Evolutionary conservation across 73 alveolate species (phyloP).

Genomic region (Blepharisma stoltei): DNA sequence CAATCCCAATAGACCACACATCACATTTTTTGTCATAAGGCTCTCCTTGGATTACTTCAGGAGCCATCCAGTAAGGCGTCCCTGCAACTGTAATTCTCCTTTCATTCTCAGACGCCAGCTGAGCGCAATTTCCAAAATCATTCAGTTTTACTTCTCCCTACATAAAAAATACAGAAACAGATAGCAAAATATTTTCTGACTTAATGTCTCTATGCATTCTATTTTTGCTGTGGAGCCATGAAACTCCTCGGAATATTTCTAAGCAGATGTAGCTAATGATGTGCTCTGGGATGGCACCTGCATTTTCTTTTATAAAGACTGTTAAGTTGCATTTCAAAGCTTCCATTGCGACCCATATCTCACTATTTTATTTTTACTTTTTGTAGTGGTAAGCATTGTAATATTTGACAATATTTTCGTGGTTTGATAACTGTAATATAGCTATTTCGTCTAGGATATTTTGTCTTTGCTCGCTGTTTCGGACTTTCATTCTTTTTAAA

Average conservation of each 20-base stretch:
- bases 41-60: conserved; percentile 79
- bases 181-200: conserved; percentile 82
- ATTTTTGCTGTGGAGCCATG: conserved; percentile 54
- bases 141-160: conserved; percentile 73
- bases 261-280: conserved; percentile 34
- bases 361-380: no score
- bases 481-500: no score
- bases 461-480: no score
- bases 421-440: no score
- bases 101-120: conserved; percentile 47
- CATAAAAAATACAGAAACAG: conserved; percentile 30
- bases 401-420: no score
- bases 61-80: conserved; percentile 94
- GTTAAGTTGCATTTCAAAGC: no score
- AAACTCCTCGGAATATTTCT: conserved; percentile 40
- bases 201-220: conserved; percentile 91
- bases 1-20: not conserved
- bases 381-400: no score
- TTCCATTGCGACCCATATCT: no score
- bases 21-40: conserved; percentile 37
- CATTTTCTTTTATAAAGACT: no score
- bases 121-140: conserved; percentile 75
- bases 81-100: conserved; percentile 82
- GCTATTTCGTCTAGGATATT: no score
- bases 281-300: no score